Conservation (phyloP, 148 eudicot genomes). For the Camellia japonica region DNA sequence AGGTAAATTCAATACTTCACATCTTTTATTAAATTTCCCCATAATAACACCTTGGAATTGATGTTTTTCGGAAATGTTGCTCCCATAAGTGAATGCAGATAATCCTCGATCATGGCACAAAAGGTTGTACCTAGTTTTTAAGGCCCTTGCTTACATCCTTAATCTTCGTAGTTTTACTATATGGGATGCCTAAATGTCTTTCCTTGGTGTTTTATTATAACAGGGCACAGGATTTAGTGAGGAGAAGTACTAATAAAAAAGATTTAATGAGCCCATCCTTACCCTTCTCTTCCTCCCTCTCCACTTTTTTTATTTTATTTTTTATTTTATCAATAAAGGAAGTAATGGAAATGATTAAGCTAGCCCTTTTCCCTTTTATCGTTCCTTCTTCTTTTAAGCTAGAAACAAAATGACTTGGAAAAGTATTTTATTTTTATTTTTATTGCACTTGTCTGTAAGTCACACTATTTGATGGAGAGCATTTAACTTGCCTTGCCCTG, state of each 20-base stretch:
- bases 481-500: background rate
- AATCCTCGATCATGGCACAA: too few relatives aligned
- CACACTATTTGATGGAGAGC: background rate
- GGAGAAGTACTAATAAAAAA: background rate
- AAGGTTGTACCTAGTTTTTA: too few relatives aligned
- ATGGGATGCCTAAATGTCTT: background rate
- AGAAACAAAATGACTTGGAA: constrained; percentile 1
- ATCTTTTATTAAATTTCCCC: background rate
- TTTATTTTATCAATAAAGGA: background rate
- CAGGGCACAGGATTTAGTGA: background rate
- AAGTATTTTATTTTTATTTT: too few relatives aligned
- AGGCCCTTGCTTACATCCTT: background rate
- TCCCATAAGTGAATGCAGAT: background rate
- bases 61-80: background rate
- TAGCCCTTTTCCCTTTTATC: too few relatives aligned
- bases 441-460: background rate
- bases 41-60: background rate
- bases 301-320: too few relatives aligned
- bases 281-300: background rate
- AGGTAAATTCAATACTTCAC: constrained; percentile 45
- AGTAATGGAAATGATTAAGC: background rate
- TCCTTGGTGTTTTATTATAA: background rate
- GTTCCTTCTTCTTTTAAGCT: background rate
- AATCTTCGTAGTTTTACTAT: background rate
- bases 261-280: constrained; percentile 5